Conservation (phyloP, 1,284 basidiomycete genomes). For the Sanghuangporus sanghuang region DNA sequence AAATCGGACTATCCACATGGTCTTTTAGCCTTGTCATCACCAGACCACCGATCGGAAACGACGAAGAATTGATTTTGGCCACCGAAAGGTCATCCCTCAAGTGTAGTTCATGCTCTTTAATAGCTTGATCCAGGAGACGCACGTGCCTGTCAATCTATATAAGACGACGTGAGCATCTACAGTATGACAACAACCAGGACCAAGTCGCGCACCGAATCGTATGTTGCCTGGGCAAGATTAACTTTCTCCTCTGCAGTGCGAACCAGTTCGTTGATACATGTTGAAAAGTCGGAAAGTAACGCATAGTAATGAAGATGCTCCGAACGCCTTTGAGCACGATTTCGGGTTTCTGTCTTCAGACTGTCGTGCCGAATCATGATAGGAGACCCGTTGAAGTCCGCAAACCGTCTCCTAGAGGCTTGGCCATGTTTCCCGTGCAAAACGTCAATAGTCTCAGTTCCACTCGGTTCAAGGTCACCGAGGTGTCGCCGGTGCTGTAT, state of each 20-base stretch:
- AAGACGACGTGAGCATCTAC: conserved; percentile 17
- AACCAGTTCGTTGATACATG: conserved; percentile 51
- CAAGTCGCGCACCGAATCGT: conserved; percentile 50
- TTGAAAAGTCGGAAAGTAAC: conserved; percentile 1
- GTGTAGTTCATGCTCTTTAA: conserved; percentile 49
- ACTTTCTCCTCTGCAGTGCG: conserved; percentile 69
- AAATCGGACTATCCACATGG: neutral
- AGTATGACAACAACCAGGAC: neutral
- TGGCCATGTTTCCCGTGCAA: neutral
- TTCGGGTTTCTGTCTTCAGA: neutral
- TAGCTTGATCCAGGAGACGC: conserved; percentile 66
- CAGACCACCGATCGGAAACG: neutral
- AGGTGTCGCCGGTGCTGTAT: neutral
- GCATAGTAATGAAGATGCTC: neutral
- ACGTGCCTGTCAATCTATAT: conserved; percentile 62
- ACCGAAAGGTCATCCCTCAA: neutral
- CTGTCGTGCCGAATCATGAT: neutral
- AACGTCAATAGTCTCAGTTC: neutral
- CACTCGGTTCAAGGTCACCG: neutral
- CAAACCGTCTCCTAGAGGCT: neutral
- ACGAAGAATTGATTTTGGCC: neutral
- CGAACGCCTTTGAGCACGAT: neutral
- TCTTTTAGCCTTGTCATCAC: neutral
- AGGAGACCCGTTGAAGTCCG: neutral
- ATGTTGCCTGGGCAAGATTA: conserved; percentile 61